Conservation (phyloP, 352 stramenopile genomes). For the Globisporangium heterothallicum region DNA sequence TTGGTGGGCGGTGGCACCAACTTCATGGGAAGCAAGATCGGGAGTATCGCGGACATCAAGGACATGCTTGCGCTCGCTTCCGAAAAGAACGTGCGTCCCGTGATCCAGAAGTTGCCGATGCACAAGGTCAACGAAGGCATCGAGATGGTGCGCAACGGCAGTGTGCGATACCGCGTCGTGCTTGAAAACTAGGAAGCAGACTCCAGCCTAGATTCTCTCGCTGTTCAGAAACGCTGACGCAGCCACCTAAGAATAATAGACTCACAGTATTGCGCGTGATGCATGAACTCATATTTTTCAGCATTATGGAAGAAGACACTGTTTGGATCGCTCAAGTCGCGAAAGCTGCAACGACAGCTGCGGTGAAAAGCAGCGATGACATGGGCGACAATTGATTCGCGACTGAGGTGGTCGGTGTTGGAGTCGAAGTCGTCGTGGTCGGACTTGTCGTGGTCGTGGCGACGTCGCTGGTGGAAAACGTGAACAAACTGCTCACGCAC, state of each 20-base stretch:
- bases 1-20: conserved; percentile 37
- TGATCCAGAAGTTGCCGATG: conserved; percentile 50
- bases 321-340: background rate
- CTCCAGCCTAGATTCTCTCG: too few species aligned
- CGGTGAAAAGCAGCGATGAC: background rate
- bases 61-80: conserved; percentile 82
- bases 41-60: conserved; percentile 55
- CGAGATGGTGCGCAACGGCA: conserved; percentile 30
- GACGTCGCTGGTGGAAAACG: conserved; percentile 24
- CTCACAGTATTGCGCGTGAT: background rate
- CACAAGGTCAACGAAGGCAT: conserved; percentile 32
- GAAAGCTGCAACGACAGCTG: too few species aligned
- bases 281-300: background rate
- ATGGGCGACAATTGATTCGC: background rate
- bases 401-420: background rate
- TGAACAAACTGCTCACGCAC: conserved; percentile 22
- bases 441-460: conserved; percentile 2
- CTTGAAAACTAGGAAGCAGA: conserved; percentile 47
- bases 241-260: too few species aligned
- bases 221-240: too few species aligned
- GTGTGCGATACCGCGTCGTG: conserved; percentile 37
- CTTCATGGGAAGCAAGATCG: conserved; percentile 59
- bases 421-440: background rate
- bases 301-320: background rate
- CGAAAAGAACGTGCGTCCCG: conserved; percentile 58